phyloP scores from a whole-genome alignment of 1,284 basidiomycete species.

The Hortiboletus rubellus region DNA sequence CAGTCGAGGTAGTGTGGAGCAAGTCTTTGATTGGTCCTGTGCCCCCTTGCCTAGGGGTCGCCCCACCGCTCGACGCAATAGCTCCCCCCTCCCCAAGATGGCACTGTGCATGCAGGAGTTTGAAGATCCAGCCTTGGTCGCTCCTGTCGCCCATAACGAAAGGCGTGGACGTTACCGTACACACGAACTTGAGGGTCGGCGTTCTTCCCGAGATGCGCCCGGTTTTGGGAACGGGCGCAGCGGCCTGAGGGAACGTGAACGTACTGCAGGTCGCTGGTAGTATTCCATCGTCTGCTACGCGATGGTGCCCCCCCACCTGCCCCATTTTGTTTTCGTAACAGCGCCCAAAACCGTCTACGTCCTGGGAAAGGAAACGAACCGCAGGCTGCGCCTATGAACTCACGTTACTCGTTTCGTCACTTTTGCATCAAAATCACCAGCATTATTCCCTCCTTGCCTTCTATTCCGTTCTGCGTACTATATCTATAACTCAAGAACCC shows the following conservation, averaged over 20 bases:
- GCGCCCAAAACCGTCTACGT: constrained; percentile 14
- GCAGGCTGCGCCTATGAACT: constrained; percentile 32
- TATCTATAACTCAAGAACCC: constrained; percentile 41
- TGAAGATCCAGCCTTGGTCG: constrained; percentile 36
- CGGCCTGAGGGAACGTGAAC: constrained; percentile 53
- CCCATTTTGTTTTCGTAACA: constrained; percentile 1
- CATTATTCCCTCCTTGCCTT: constrained; percentile 28
- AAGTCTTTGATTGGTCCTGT: constrained; percentile 41
- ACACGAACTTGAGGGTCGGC: constrained; percentile 48
- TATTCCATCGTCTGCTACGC: background rate
- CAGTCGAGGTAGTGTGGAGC: constrained; percentile 37
- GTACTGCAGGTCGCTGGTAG: constrained; percentile 37
- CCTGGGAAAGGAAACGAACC: constrained; percentile 19
- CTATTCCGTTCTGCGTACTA: constrained; percentile 37
- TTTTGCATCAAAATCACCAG: constrained; percentile 28
- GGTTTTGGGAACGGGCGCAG: constrained; percentile 59
- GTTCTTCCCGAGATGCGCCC: constrained; percentile 43
- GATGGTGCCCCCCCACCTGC: background rate
- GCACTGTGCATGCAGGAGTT: constrained; percentile 34
- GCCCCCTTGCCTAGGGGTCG: constrained; percentile 45
- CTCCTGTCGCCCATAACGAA: constrained; percentile 22
- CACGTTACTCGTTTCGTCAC: constrained; percentile 13
- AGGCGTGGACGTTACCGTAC: constrained; percentile 49
- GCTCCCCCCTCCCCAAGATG: constrained; percentile 51
- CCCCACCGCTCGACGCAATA: constrained; percentile 46